These are phyloP conservation scores for Alternaria atra DNA, from an alignment of 2,329 filamentous ascomycete species.

Conservation along the genomic window DNA sequence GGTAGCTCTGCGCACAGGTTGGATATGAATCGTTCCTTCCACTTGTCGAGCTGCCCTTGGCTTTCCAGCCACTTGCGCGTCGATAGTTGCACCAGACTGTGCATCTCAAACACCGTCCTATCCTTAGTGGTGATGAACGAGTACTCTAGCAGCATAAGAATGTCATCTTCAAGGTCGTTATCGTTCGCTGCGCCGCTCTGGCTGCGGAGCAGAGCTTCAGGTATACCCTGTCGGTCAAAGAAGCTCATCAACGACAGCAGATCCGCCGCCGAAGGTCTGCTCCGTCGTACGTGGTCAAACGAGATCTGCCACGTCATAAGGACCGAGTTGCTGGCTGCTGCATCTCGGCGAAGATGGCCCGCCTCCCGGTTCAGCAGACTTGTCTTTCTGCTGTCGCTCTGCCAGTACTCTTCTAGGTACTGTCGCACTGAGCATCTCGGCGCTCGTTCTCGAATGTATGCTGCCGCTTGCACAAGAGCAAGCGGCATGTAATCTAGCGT, in stretches of 20 bases:
- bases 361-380: constrained; percentile 26
- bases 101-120: constrained; percentile 50
- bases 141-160: constrained; percentile 49
- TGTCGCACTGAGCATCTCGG: too few relatives aligned
- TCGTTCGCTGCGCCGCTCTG: background rate
- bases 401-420: too few relatives aligned
- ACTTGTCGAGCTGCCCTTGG: constrained; percentile 26
- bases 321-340: constrained; percentile 46
- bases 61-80: constrained; percentile 26
- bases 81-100: constrained; percentile 54
- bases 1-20: too few relatives aligned
- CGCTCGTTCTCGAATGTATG: too few relatives aligned
- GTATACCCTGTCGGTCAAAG: constrained; percentile 57
- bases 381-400: constrained; percentile 20
- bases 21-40: too few relatives aligned
- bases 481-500: constrained; percentile 47
- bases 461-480: too few relatives aligned
- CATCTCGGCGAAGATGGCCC: constrained; percentile 23
- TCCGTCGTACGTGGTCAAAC: too few relatives aligned
- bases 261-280: constrained; percentile 47
- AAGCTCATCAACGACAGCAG: constrained; percentile 60
- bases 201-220: constrained; percentile 14
- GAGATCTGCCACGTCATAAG: constrained; percentile 51
- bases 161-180: constrained; percentile 39
- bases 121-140: constrained; percentile 46